phyloP scores from a whole-genome alignment of 257 asterid species.

The Solanum infundibuliforme region DNA sequence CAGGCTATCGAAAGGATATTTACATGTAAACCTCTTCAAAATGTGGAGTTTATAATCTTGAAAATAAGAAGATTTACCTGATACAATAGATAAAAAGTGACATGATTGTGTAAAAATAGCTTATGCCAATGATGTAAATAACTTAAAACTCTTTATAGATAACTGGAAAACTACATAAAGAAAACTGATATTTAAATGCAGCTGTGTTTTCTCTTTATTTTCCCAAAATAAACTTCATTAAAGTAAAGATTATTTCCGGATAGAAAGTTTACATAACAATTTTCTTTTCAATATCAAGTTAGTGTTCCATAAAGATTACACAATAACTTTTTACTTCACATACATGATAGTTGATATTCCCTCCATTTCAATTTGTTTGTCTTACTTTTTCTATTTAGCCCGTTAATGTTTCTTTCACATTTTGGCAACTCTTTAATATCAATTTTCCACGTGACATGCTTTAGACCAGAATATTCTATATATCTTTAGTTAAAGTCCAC shows the following conservation, averaged over 20 bases:
- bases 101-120: background rate
- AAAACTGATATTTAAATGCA: constrained; percentile 13
- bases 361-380: background rate
- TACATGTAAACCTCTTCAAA: background rate
- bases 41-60: background rate
- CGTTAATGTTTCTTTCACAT: background rate
- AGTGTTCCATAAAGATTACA: background rate
- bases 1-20: background rate
- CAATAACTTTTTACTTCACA: constrained; percentile 16
- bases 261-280: background rate
- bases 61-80: background rate
- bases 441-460: background rate
- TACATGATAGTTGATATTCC: constrained; percentile 15
- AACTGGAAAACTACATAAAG: background rate
- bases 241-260: constrained; percentile 18
- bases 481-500: background rate
- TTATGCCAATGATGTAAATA: background rate
- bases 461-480: background rate
- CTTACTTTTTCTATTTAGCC: background rate
- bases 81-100: background rate
- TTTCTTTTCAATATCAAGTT: background rate
- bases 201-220: constrained; percentile 10
- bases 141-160: background rate
- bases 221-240: constrained; percentile 23
- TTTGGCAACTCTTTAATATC: background rate